Base-by-base conservation (phyloP, 179 eudicot genomes). In the Spergularia azorica region DNA sequence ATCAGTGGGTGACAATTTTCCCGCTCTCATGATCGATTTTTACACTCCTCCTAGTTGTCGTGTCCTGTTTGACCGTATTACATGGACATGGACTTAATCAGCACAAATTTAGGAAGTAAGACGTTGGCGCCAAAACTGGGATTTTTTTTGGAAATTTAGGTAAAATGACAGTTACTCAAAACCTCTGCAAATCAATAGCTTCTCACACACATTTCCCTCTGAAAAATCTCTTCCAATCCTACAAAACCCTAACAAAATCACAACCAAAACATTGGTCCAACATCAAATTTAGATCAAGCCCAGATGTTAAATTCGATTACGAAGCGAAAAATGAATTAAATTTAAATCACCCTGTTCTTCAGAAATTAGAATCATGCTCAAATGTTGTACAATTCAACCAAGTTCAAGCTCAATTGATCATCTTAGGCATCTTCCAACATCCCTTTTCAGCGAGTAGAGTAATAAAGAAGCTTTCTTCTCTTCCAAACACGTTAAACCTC, bases 351-450 rank as follows among this genome's bases (percentile, higher is more conserved):
- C 91, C 88, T 57, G 52, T 88, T 66, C 86, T 89, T 70, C 86
- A 81, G 38, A 82, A 67, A 20, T 57, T 89, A 75, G 89, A 89
- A 5, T 74, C 84, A 5, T 82, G 71, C 79, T 66, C 39, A 51
- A 65, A 55, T 60, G 52, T 85, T 18, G 63, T 54, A 14, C 85
- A 85, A 62, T 79, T 90, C 80, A 72, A 85, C 54, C 91, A 90
- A 85, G 69, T 83, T 43, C 91, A 83, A 7, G 63, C 87, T 80
- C 93, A 90, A 70, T 82, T 90, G 67, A 66, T 82, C 21, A 65
- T 85, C 46, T 86, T 86, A 57, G 88, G 83, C 65, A 77, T 90
- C 50, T 83, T 90, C 60, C 87, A 87, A 36, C 85, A 88, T 62
- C 59, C 94, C 16, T 79, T 87, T n/a, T 81, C 84, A 5, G 83